Conservation (phyloP, 345 rosid genomes). For the Dovyalis caffra region DNA sequence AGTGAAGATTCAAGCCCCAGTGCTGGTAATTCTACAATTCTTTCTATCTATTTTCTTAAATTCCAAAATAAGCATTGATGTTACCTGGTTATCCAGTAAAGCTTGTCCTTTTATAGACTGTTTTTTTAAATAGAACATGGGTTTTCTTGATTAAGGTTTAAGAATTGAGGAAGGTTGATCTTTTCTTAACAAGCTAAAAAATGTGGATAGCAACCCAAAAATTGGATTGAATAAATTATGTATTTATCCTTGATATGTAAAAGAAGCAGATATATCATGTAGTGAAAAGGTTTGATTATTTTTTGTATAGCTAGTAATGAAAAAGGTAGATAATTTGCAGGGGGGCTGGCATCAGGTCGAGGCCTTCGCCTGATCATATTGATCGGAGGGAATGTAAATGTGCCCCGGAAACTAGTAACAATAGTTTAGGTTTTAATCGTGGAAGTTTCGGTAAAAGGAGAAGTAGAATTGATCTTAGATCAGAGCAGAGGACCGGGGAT, state of each 20-base stretch:
- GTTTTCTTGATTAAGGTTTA: too few species aligned
- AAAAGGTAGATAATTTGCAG: not conserved
- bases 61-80: not conserved
- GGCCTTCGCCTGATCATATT: not conserved
- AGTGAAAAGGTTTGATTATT: not conserved
- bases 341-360: not conserved
- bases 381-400: not conserved
- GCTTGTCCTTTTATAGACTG: too few species aligned
- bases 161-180: too few species aligned
- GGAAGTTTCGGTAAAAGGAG: constrained; percentile 7
- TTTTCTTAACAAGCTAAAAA: too few species aligned
- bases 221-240: too few species aligned
- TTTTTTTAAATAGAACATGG: too few species aligned
- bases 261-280: not conserved
- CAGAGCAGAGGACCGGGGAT: not conserved
- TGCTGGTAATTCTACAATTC: constrained; percentile 1
- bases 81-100: not conserved
- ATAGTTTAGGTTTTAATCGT: not conserved
- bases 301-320: not conserved
- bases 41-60: not conserved
- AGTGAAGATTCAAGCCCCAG: not conserved
- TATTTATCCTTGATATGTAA: not conserved
- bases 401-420: not conserved
- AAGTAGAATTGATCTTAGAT: constrained; percentile 17
- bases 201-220: too few species aligned